Conservation (phyloP, 768 basidiomycete genomes). For the Suillus decipiens region DNA sequence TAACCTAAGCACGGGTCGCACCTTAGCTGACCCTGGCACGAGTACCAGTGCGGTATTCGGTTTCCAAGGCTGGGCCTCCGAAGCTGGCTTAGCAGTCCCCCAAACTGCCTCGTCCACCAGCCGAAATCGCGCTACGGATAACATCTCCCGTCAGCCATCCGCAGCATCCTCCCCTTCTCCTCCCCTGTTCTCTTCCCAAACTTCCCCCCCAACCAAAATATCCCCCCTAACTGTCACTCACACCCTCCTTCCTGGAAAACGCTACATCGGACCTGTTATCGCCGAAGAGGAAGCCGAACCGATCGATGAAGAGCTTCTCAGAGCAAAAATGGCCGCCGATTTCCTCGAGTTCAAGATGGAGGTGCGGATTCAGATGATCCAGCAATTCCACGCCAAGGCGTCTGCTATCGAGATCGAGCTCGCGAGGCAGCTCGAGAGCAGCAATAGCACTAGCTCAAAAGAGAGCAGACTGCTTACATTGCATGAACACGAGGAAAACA, state of each 20-base stretch:
- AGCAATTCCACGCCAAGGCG: conserved; percentile 33
- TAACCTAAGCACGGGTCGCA: conserved; percentile 26
- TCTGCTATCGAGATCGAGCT: conserved; percentile 33
- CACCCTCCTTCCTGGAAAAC: conserved; percentile 26
- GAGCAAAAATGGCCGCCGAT: conserved; percentile 35
- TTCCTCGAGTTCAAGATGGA: conserved; percentile 33
- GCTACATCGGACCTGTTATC: conserved; percentile 34
- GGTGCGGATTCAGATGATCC: conserved; percentile 37
- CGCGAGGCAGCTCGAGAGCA: conserved; percentile 26
- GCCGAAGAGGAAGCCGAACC: conserved; percentile 31
- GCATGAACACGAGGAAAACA: conserved; percentile 34
- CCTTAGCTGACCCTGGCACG: conserved; percentile 15
- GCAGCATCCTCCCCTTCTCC: conserved; percentile 26
- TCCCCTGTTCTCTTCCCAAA: conserved; percentile 18
- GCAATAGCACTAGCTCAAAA: conserved; percentile 29
- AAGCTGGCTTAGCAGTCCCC: conserved; percentile 25
- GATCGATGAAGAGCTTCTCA: conserved; percentile 29
- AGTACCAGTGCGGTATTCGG: conserved; percentile 17
- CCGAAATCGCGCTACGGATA: conserved; percentile 30
- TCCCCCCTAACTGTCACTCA: conserved; percentile 28
- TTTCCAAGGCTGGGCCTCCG: conserved; percentile 36
- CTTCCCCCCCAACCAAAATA: conserved; percentile 30
- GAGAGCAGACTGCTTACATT: conserved; percentile 30
- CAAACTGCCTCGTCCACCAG: conserved; percentile 9
- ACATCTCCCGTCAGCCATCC: conserved; percentile 27